Base-by-base conservation (phyloP, 208 protist genomes). In the Zelonia costaricensis region DNA sequence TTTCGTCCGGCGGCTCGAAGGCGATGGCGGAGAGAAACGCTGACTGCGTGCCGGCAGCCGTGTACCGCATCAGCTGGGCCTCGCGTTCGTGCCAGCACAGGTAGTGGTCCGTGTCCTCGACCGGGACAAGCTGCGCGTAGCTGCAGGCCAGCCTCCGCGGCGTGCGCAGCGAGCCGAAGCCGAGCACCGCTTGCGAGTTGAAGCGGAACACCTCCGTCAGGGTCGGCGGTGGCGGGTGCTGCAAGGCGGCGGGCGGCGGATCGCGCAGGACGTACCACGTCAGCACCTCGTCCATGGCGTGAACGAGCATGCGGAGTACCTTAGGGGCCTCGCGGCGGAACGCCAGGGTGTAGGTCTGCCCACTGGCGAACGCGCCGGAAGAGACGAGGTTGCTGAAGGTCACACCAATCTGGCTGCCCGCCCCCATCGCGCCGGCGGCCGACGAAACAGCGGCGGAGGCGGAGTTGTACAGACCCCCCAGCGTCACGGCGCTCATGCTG, bases 221-320 rank as follows among this genome's bases (percentile, higher is more conserved):
- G 13, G 69, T 45, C 10, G 56, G 40, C n/a, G 84, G 77, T 6
- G 70, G 53, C 27, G 60, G 61, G 20, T 77, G 64, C 54, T 75
- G 60, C 62, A 75, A 27, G 57, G 67, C 28, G 25, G 36, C 74
- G 46, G 2, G 23, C 4, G 57, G 55, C 23, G 76, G 76, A 35
- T 92, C 83, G 3, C 66, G 67, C 25, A 94, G 65, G 18, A 62
- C 46, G 48, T 82, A 92, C 72, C 72, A 76, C 22, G 64, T 68
- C 28, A 80, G 72, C 18, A 75, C 68, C 28, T 54, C 58, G 48
- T 82, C 80, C 46, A 86, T 57, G 18, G 76, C 69, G 64, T 85
- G 83, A 27, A 90, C 63, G 2, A 95, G 70, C 79, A 95, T 92
- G 15, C 58, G 74, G 36, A 84, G 57, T 33, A 91, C 70, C 69